A percentile compares a stretch with the other conserved stretches of the same genome.
Conservation (phyloP, 83 land plant genomes). For the Thuja plicata region DNA sequence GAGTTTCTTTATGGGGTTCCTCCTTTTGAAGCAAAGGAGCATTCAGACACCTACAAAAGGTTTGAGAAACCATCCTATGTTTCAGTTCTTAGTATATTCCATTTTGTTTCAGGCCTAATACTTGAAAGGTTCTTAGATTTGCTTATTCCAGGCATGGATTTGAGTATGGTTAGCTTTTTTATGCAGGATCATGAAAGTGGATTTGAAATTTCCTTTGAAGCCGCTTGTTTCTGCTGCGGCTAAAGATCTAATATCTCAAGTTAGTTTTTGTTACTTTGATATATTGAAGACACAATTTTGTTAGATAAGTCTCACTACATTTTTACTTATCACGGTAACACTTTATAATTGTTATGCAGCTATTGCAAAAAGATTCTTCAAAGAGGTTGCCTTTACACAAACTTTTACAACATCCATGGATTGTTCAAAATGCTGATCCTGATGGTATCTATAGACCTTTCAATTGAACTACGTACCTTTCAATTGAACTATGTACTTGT, state of each 20-base stretch:
- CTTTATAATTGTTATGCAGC: conserved; percentile 35
- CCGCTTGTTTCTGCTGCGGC: conserved; percentile 81
- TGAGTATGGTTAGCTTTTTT: not conserved
- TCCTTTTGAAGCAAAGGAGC: conserved; percentile 94
- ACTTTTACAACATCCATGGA: conserved; percentile 92
- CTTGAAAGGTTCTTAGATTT: not conserved
- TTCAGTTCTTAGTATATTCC: not conserved
- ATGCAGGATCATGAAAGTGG: conserved; percentile 82
- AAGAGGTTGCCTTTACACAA: conserved; percentile 75
- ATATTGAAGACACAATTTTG: not conserved
- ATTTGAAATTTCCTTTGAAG: conserved; percentile 83
- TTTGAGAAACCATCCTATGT: conserved; percentile 8
- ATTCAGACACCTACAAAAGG: conserved; percentile 93
- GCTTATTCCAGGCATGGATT: not conserved
- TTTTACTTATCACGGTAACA: not conserved
- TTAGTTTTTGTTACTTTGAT: conserved; percentile 10
- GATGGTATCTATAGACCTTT: conserved; percentile 55
- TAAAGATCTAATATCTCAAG: conserved; percentile 90
- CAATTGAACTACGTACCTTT: not conserved
- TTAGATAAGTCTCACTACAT: not conserved
- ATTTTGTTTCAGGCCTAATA: not conserved
- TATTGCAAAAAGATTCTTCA: conserved; percentile 81
- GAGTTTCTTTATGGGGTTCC: conserved; percentile 93
- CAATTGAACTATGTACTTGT: not conserved
- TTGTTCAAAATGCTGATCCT: conserved; percentile 89